Evolutionary conservation across 306 rosid species (phyloP).

Genomic region (Corylus avellana): DNA sequence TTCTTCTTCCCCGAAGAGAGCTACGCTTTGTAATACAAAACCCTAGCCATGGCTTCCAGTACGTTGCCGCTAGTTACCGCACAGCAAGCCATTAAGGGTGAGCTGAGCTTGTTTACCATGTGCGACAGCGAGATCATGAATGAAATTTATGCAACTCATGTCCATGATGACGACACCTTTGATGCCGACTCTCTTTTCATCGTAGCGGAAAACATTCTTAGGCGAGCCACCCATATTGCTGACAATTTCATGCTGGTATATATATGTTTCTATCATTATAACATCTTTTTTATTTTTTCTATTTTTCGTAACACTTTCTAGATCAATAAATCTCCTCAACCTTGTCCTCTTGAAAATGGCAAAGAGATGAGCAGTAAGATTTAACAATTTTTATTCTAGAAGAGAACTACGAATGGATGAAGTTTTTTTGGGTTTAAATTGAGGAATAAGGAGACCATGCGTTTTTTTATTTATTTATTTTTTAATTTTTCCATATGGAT

Average conservation of each 20-base stretch:
- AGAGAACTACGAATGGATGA: no score
- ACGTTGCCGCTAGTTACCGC: no score
- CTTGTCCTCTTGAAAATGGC: neutral
- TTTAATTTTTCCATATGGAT: no score
- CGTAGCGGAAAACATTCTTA: slow-evolving; percentile 48
- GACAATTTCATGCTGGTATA: slow-evolving; percentile 51
- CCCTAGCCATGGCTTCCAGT: no score
- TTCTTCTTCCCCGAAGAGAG: neutral
- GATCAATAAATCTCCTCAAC: neutral
- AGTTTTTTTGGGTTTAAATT: neutral
- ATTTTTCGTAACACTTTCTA: neutral
- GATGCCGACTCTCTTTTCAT: slow-evolving; percentile 54
- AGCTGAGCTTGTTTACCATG: slow-evolving; percentile 42
- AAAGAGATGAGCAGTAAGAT: neutral
- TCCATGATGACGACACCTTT: slow-evolving; percentile 25
- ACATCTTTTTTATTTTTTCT: no score
- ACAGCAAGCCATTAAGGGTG: neutral
- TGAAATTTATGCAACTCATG: slow-evolving; percentile 38
- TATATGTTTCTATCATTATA: neutral
- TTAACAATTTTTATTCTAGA: no score
- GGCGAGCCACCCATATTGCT: slow-evolving; percentile 50
- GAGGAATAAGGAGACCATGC: neutral
- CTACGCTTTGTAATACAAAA: neutral
- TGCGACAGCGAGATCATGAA: slow-evolving; percentile 53
- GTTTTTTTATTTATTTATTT: neutral